A percentile compares a stretch with the other conserved stretches of the same genome.
phyloP scores from a whole-genome alignment of 1,284 basidiomycete species.

The Wolfiporia cocos region DNA sequence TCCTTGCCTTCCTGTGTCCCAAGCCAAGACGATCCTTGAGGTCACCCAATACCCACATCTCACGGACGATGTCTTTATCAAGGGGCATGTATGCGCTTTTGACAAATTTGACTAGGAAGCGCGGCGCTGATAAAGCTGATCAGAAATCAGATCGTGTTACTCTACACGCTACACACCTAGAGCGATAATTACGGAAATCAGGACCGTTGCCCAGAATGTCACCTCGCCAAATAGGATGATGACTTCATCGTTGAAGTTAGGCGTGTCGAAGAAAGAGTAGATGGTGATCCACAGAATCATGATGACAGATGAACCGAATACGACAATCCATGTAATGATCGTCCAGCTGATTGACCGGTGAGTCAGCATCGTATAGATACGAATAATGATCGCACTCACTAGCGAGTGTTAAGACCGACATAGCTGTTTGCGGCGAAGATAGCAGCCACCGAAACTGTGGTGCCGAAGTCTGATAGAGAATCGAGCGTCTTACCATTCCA shows the following conservation, averaged over 20 bases:
- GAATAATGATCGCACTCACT: conserved; percentile 71
- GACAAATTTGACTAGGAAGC: conserved; percentile 68
- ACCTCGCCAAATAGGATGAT: conserved; percentile 70
- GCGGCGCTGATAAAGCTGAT: conserved; percentile 44
- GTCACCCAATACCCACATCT: conserved; percentile 84
- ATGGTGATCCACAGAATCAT: conserved; percentile 84
- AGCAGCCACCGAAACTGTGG: conserved; percentile 82
- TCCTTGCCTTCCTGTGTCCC: conserved; percentile 44
- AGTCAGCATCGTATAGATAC: too few relatives aligned
- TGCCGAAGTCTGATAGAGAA: conserved; percentile 86
- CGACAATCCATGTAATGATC: conserved; percentile 75
- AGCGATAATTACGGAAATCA: conserved; percentile 64
- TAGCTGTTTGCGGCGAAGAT: conserved; percentile 86
- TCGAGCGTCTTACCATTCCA: conserved; percentile 75
- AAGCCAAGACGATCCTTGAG: conserved; percentile 82
- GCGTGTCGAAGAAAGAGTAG: conserved; percentile 63
- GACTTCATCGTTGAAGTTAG: conserved; percentile 64
- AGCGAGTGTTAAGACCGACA: conserved; percentile 84
- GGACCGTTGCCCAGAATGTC: conserved; percentile 77
- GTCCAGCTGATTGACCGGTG: conserved; percentile 81
- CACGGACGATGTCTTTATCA: conserved; percentile 83
- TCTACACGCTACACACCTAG: conserved; percentile 45
- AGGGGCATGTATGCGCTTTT: conserved; percentile 62
- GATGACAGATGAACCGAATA: conserved; percentile 73
- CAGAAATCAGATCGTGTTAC: not conserved